A percentile compares a stretch with the other conserved stretches of the same genome.
These are phyloP conservation scores for Salvia splendens DNA, from an alignment of 257 asterid genomes.

Conservation along the genomic window DNA sequence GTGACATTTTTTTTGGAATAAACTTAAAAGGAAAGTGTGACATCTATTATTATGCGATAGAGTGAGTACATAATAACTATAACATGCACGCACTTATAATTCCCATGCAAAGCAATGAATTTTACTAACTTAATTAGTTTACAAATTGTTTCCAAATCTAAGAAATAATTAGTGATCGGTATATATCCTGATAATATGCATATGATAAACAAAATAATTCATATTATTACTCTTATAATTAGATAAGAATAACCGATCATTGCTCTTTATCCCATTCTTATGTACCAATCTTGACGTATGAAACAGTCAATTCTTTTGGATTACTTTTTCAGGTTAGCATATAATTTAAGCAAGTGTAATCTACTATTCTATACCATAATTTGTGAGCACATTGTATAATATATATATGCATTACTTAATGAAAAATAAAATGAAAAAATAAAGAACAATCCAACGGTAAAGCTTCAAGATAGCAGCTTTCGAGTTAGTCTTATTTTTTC, in stretches of 20 bases:
- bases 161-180: not conserved
- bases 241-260: not conserved
- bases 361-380: not conserved
- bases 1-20: too few relatives aligned
- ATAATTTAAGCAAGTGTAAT: not conserved
- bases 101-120: too few relatives aligned
- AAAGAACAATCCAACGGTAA: conserved; percentile 30
- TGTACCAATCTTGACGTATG: not conserved
- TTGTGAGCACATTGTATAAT: not conserved
- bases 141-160: not conserved
- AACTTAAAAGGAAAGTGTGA: too few relatives aligned
- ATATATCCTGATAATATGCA: not conserved
- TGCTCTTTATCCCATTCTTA: not conserved
- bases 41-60: too few relatives aligned
- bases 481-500: not conserved
- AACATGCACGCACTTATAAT: too few relatives aligned
- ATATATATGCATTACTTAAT: not conserved
- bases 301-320: not conserved
- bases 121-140: not conserved
- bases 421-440: not conserved
- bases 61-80: too few relatives aligned
- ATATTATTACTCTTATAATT: not conserved
- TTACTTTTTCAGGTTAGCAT: not conserved
- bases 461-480: conserved; percentile 40
- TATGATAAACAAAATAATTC: not conserved